Percentiles rank a stretch among this genome's conserved stretches.
phyloP scores from a whole-genome alignment of 2,329 filamentous ascomycete species.

The Nemania sp. region DNA sequence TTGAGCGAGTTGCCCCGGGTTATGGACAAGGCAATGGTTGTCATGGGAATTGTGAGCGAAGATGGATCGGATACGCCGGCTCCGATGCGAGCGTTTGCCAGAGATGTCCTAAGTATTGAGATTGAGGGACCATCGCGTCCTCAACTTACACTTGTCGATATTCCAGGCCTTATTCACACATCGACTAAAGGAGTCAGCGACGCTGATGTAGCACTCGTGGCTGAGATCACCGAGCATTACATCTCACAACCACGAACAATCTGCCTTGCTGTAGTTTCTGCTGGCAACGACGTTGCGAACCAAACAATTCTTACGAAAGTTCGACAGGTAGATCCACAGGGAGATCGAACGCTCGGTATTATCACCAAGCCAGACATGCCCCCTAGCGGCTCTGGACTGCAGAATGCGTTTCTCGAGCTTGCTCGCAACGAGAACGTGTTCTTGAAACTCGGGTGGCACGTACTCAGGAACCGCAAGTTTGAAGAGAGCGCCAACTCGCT shows the following conservation, averaged over 20 bases:
- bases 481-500: slow-evolving; percentile 8
- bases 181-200: slow-evolving; percentile 32
- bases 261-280: slow-evolving; percentile 51
- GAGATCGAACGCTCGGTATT: slow-evolving; percentile 48
- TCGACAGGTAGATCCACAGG: slow-evolving; percentile 40
- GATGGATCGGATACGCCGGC: not conserved
- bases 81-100: slow-evolving; percentile 3
- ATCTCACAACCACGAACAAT: slow-evolving; percentile 49
- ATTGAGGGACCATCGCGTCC: slow-evolving; percentile 17
- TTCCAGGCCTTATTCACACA: slow-evolving; percentile 41
- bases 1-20: slow-evolving; percentile 13
- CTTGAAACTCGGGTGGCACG: slow-evolving; percentile 55
- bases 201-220: slow-evolving; percentile 33
- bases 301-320: slow-evolving; percentile 47
- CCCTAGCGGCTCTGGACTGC: slow-evolving; percentile 39
- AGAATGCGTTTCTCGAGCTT: slow-evolving; percentile 43
- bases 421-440: slow-evolving; percentile 47
- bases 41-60: not conserved
- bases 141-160: slow-evolving; percentile 37
- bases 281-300: slow-evolving; percentile 47
- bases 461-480: slow-evolving; percentile 44
- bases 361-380: slow-evolving; percentile 51
- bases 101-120: slow-evolving; percentile 22
- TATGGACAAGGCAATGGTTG: slow-evolving; percentile 7
- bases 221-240: slow-evolving; percentile 43